A percentile compares a stretch with the other conserved stretches of the same genome.
Evolutionary conservation across 176 grass and related monocot species (phyloP).

Genomic region (Otatea glauca): DNA sequence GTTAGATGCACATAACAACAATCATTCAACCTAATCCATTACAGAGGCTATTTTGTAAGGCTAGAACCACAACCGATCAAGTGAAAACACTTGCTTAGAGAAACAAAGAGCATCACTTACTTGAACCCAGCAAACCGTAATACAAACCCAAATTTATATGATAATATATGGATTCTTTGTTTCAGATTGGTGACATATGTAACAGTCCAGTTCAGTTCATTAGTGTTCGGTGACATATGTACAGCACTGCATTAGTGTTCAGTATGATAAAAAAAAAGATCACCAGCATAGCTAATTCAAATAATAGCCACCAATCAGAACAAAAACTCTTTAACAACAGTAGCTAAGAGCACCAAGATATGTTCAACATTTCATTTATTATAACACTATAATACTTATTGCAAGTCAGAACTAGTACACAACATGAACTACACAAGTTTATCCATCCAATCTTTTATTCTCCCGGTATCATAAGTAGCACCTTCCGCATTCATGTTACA

Average conservation of each 20-base stretch:
- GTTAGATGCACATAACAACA: conserved; percentile 15
- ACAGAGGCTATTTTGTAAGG: conserved; percentile 16
- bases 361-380: neutral
- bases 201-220: neutral
- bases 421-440: neutral
- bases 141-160: neutral
- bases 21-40: neutral
- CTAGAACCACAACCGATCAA: neutral
- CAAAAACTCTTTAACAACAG: neutral
- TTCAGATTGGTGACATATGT: conserved; percentile 2
- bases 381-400: conserved; percentile 8
- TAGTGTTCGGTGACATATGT: no score
- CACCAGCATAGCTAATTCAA: neutral
- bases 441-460: conserved; percentile 41
- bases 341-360: neutral
- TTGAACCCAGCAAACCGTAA: neutral
- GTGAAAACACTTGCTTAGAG: neutral
- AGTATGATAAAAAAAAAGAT: neutral
- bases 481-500: conserved; percentile 11
- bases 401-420: conserved; percentile 27
- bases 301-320: neutral
- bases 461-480: neutral
- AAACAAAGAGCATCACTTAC: neutral
- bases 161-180: neutral
- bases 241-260: no score